Base-by-base conservation (phyloP, 805 yeast species). In the Debaryomyces castellii region DNA sequence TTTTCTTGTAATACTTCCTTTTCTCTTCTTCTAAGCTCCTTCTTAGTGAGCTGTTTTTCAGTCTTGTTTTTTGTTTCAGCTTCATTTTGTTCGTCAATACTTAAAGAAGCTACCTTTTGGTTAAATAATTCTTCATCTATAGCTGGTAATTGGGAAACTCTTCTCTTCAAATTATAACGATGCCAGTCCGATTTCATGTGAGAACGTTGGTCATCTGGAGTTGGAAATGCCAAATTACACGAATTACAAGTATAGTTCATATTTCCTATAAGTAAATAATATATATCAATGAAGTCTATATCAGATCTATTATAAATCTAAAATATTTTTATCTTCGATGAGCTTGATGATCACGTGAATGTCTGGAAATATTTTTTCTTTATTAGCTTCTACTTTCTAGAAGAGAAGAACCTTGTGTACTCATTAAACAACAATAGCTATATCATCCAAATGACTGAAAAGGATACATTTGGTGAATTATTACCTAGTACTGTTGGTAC, bases 111-210 rank as follows among this genome's bases (percentile, higher is more conserved):
- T 6, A 64, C 67, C 46, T 64, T 64, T 8, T 55, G 32, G 37
- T 60, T 57, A 44, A 73, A 73, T n/a, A 65, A 55, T n/a, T 65
- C 74, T 40, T 75, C 76, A 43, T 67, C 64, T 22, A 74, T 69
- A 14, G 74, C 60, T 2, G 79, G 77, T 51, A 74, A 60, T 48
- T 67, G 69, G 1, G 97, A 96, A 25, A 94, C 96, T 57, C 96
- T 80, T 69, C 99, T 82, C 62, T 94, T 94, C 59, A 94, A 76
- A 60, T 94, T 94, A 66, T 94, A 94, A 51, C 99, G 78, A 62
- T 94, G 99, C 99, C 99, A 94, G 46, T 94, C 99, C 2, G 96
- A 84, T 62, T 88, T 89, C 99, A 94, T 94, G 63, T 94, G 99
- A 52, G 77, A 78, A 51, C 98, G 77, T 69, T 94, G 99, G 47